A percentile compares a stretch with the other conserved stretches of the same genome.
Conservation (phyloP, 495 filamentous ascomycete genomes). For the Trichoderma reesei region DNA sequence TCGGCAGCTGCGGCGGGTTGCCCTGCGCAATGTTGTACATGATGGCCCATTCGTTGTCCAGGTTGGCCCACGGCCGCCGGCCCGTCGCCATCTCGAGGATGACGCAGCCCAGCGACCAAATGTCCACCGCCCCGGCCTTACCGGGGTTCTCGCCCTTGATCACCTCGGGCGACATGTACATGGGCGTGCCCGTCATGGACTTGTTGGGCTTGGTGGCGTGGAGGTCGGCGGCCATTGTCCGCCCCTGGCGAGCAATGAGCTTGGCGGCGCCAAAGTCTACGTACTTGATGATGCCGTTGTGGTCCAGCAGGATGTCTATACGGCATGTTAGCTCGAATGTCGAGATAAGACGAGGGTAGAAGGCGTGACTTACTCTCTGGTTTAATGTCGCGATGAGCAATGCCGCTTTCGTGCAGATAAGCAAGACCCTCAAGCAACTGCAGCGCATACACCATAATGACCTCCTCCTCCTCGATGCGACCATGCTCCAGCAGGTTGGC, state of each 20-base stretch:
- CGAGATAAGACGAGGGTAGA: background rate
- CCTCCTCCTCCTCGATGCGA: constrained; percentile 93
- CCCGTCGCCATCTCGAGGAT: constrained; percentile 97
- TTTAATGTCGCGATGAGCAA: constrained; percentile 96
- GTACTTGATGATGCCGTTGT: constrained; percentile 97
- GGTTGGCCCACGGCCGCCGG: constrained; percentile 86
- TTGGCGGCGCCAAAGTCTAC: constrained; percentile 98
- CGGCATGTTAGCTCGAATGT: constrained; percentile 13
- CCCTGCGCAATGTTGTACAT: constrained; percentile 99
- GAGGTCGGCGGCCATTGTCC: constrained; percentile 61
- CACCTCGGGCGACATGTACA: constrained; percentile 99
- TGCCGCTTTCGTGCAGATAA: constrained; percentile 81
- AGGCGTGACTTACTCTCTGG: constrained; percentile 90
- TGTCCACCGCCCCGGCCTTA: constrained; percentile 79
- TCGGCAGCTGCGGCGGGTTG: constrained; percentile 77
- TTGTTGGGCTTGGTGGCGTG: constrained; percentile 62
- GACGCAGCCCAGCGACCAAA: constrained; percentile 96
- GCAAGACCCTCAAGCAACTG: constrained; percentile 93
- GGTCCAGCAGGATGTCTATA: constrained; percentile 87
- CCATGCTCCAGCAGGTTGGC: constrained; percentile 87
- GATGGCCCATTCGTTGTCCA: constrained; percentile 99
- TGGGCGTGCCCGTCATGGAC: constrained; percentile 94
- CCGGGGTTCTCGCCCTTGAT: constrained; percentile 75
- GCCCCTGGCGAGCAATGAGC: constrained; percentile 88
- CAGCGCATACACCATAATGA: constrained; percentile 94